Percentiles rank a stretch among this genome's conserved stretches.
Evolutionary conservation across 805 yeast species (phyloP).

Genomic region (Candida ascalaphidarum): DNA sequence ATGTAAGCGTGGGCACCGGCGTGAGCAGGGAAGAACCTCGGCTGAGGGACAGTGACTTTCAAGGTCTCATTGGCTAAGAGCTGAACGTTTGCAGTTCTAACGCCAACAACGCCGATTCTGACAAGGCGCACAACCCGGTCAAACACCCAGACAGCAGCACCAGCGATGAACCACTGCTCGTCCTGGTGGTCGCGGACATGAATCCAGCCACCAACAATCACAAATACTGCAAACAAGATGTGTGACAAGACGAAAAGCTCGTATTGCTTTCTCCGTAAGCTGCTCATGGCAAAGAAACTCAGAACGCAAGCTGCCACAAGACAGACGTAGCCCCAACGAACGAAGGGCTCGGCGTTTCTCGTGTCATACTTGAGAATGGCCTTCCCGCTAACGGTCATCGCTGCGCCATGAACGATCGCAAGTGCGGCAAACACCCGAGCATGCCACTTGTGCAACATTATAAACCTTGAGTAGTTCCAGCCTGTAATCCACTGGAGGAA

Average conservation of each 20-base stretch:
- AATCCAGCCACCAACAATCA: constrained; percentile 38
- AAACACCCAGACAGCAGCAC: constrained; percentile 27
- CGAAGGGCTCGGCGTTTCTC: constrained; percentile 20
- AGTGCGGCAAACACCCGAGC: constrained; percentile 45
- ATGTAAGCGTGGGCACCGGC: constrained; percentile 55
- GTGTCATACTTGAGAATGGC: constrained; percentile 21
- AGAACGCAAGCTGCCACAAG: constrained; percentile 21
- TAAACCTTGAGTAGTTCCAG: constrained; percentile 44
- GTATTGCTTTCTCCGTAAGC: constrained; percentile 6
- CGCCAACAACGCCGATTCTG: constrained; percentile 27
- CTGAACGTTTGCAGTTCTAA: constrained; percentile 26
- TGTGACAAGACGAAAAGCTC: constrained; percentile 9
- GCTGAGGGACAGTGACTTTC: constrained; percentile 39
- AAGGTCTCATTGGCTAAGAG: constrained; percentile 38
- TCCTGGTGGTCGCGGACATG: constrained; percentile 3
- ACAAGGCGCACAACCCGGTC: constrained; percentile 27
- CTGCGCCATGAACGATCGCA: constrained; percentile 41
- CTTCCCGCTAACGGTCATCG: constrained; percentile 22
- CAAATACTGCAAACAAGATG: constrained; percentile 7
- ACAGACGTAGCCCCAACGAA: constrained; percentile 27
- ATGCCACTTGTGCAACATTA: constrained; percentile 58
- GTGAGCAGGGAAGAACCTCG: constrained; percentile 37
- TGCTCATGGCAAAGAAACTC: constrained; percentile 24
- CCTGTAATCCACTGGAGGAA: constrained; percentile 31
- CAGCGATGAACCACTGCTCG: constrained; percentile 15